These are phyloP conservation scores for Monilinia polystroma DNA, from an alignment of 2,329 filamentous ascomycete genomes.

Conservation along the genomic window DNA sequence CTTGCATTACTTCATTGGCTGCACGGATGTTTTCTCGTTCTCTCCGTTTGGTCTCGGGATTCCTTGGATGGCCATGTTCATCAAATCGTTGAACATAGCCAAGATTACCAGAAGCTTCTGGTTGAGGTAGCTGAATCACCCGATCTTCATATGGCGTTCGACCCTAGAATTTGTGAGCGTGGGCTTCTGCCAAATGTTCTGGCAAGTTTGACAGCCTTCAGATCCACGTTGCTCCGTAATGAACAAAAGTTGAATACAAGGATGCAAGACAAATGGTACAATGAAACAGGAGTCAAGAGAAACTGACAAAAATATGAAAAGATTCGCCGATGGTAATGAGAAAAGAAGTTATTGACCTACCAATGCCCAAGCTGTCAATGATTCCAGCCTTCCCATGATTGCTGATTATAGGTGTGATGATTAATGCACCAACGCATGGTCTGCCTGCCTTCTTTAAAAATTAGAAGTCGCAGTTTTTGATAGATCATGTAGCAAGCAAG, in stretches of 20 bases:
- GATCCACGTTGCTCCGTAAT: not conserved
- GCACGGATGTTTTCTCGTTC: conserved; percentile 40
- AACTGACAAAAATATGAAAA: not conserved
- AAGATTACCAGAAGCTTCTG: conserved; percentile 22
- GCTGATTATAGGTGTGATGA: not conserved
- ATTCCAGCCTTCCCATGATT: conserved; percentile 30
- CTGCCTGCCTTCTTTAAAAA: not conserved
- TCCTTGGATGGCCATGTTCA: conserved; percentile 38
- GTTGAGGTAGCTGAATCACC: conserved; percentile 29
- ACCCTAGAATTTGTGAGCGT: conserved; percentile 32
- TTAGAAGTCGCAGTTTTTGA: not conserved
- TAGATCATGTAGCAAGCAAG: not conserved
- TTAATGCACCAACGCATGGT: conserved; percentile 2
- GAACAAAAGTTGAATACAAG: no score
- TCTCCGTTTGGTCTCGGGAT: conserved; percentile 38
- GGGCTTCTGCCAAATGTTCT: not conserved
- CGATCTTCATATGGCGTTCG: conserved; percentile 40
- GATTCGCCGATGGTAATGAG: not conserved
- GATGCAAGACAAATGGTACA: not conserved
- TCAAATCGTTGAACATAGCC: conserved; percentile 36
- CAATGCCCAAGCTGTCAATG: conserved; percentile 34
- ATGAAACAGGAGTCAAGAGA: not conserved
- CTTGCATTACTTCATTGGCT: conserved; percentile 42
- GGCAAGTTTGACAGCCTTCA: not conserved
- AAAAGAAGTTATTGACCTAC: conserved; percentile 26